Evolutionary conservation across 2,329 filamentous ascomycete species (phyloP).

Genomic region (Hypoxylon rubiginosum): DNA sequence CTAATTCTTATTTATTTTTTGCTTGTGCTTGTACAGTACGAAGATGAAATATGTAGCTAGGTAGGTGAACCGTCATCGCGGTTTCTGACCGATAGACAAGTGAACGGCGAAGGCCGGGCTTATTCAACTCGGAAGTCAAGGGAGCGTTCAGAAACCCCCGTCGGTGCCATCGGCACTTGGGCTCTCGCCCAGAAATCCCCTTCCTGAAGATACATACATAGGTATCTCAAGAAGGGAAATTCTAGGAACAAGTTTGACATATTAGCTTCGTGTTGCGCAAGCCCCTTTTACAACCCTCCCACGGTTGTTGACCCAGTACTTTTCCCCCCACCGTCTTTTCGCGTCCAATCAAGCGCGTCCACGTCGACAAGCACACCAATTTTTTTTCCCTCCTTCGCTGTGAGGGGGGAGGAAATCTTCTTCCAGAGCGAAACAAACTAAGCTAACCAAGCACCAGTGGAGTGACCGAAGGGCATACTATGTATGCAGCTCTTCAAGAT

Average conservation of each 20-base stretch:
- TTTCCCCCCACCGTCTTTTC: slow-evolving; percentile 37
- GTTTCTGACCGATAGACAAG: slow-evolving; percentile 23
- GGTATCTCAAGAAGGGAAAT: slow-evolving; percentile 35
- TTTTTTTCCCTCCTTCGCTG: slow-evolving; percentile 42
- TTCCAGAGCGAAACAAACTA: slow-evolving; percentile 39
- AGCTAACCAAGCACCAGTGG: slow-evolving; percentile 47
- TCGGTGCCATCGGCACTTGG: slow-evolving; percentile 44
- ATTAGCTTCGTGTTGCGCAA: slow-evolving; percentile 47
- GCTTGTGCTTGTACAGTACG: slow-evolving; percentile 11
- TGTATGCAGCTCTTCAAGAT: slow-evolving; percentile 10
- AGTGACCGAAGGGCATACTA: slow-evolving; percentile 41
- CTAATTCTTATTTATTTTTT: slow-evolving; percentile 6
- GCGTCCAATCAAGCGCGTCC: slow-evolving; percentile 51
- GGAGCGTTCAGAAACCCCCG: slow-evolving; percentile 18
- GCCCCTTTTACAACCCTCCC: slow-evolving; percentile 50
- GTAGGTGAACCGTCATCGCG: slow-evolving; percentile 19
- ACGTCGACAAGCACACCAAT: slow-evolving; percentile 51
- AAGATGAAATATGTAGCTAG: slow-evolving; percentile 22
- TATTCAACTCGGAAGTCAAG: slow-evolving; percentile 26
- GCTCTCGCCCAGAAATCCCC: slow-evolving; percentile 32
- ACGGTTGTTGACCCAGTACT: slow-evolving; percentile 41
- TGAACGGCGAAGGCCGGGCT: slow-evolving; percentile 32
- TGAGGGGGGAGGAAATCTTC: slow-evolving; percentile 48
- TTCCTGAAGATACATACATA: slow-evolving; percentile 36
- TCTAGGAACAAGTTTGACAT: slow-evolving; percentile 39